Conservation (phyloP, 2,329 filamentous ascomycete genomes). For the Apiospora hydei region DNA sequence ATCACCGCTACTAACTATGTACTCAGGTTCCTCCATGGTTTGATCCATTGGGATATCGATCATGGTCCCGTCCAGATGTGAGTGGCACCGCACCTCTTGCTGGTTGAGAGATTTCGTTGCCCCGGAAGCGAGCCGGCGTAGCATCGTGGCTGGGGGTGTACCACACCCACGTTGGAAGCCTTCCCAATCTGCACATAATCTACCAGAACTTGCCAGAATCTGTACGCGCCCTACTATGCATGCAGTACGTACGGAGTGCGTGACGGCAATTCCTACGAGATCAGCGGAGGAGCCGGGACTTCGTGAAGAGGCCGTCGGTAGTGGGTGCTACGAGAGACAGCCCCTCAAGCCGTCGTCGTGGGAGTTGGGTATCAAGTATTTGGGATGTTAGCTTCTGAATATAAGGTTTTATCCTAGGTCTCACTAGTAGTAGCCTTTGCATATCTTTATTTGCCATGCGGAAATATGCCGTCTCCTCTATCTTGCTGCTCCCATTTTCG, state of each 20-base stretch:
- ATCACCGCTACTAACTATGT: not conserved
- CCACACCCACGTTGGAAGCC: not conserved
- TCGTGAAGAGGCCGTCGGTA: not conserved
- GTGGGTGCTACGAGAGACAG: not conserved
- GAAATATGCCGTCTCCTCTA: not conserved
- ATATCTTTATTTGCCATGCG: constrained; percentile 11
- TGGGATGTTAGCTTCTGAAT: not conserved
- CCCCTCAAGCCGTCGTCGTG: not conserved
- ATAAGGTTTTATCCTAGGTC: constrained; percentile 17
- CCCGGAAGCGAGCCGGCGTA: constrained; percentile 11
- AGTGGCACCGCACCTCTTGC: not conserved
- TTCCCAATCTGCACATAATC: constrained; percentile 15
- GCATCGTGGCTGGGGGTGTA: constrained; percentile 10
- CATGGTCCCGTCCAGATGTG: constrained; percentile 3
- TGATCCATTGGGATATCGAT: not conserved
- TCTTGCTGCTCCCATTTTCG: not conserved
- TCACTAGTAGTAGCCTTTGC: constrained; percentile 8
- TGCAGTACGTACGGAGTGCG: not conserved
- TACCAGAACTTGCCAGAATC: constrained; percentile 1
- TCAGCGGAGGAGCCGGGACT: not conserved
- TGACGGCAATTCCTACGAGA: not conserved
- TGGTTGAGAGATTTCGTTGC: constrained; percentile 7
- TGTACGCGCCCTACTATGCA: constrained; percentile 20
- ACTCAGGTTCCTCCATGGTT: not conserved
- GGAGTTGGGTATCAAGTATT: not conserved